Evolutionary conservation across 2,329 filamentous ascomycete genomes (phyloP), one percentile per base, ranked within the genome.

Genomic region (Chaetomium strumarium): DNA sequence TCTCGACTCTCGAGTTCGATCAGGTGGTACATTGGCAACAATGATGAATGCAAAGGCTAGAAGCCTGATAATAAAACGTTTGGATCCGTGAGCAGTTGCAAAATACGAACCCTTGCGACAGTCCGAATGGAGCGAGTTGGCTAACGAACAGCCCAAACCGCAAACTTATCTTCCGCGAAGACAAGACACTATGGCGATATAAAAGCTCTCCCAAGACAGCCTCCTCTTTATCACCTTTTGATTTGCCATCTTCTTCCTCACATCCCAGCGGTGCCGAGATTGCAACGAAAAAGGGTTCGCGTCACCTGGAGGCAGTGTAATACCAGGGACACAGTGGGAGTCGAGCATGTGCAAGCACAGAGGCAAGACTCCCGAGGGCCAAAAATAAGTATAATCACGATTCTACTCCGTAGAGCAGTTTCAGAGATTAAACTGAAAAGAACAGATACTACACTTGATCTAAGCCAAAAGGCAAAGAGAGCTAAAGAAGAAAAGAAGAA

Each of bases 371-470:
- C 16, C 47, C 58, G 51, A 47, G 17, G 8, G 49, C 45, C 51
- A 59, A 59, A 59, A 59, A 59, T 59, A 58, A 51, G 56, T 49
- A 56, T 58, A 59, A 59, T 59, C 58, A 58, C 51, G 50, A 59
- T 53, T 59, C 55, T 59, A 50, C 51, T 58, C 58, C 58, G 56
- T 59, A 59, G 58, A 58, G 51, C 42, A 59, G 53, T 59, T 58
- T 59, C 58, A 59, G 58, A 59, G 56, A 59, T 59, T 59, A 59
- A 58, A 58, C 57, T 58, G 57, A 58, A 58, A 59, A 59, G 57
- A 59, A 59, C 57, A 58, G 57, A 59, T 59, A 59, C 57, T 59
- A 59, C 57, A 59, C 55, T 59, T 59, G 55, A 59, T 59, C 57
- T 59, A 59, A 59, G 57, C 55, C 57, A 59, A 57, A 59, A 59